These are phyloP conservation scores for Tilletia indica DNA, from an alignment of 1,284 basidiomycete species.

Conservation along the genomic window DNA sequence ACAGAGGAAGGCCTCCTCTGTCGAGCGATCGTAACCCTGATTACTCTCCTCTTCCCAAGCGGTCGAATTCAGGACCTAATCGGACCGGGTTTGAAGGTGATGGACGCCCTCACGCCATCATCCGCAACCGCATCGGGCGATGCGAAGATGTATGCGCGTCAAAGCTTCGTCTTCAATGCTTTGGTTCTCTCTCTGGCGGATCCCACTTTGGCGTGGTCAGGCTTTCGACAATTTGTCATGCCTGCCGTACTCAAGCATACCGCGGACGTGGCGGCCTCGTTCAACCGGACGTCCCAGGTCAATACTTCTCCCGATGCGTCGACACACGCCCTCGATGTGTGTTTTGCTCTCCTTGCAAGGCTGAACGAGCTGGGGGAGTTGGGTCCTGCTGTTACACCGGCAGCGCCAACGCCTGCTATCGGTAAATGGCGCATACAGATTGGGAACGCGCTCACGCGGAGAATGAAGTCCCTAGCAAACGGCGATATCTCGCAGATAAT, in stretches of 20 bases:
- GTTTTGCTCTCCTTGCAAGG: conserved; percentile 40
- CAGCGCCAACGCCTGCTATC: conserved; percentile 4
- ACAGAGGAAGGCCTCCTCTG: conserved; percentile 14
- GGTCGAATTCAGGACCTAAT: conserved; percentile 51
- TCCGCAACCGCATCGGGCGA: not conserved
- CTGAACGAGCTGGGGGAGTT: conserved; percentile 24
- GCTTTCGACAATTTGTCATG: conserved; percentile 48
- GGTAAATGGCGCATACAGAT: conserved; percentile 11
- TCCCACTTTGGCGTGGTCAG: conserved; percentile 36
- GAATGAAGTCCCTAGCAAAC: not conserved
- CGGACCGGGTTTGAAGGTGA: conserved; percentile 41
- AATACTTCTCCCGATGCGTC: not conserved
- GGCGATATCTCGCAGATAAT: not conserved
- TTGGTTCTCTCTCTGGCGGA: conserved; percentile 42
- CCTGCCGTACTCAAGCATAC: conserved; percentile 44
- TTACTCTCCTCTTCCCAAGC: conserved; percentile 38
- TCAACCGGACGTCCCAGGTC: not conserved
- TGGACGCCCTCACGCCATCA: conserved; percentile 34
- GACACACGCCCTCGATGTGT: conserved; percentile 23
- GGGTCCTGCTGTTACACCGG: not conserved
- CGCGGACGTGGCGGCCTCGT: conserved; percentile 21
- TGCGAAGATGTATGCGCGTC: not conserved
- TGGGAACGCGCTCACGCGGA: not conserved
- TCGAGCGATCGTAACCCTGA: conserved; percentile 34
- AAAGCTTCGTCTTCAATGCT: conserved; percentile 33